These are phyloP conservation scores for Prunus mume DNA, from an alignment of 306 rosid species.

Conservation along the genomic window DNA sequence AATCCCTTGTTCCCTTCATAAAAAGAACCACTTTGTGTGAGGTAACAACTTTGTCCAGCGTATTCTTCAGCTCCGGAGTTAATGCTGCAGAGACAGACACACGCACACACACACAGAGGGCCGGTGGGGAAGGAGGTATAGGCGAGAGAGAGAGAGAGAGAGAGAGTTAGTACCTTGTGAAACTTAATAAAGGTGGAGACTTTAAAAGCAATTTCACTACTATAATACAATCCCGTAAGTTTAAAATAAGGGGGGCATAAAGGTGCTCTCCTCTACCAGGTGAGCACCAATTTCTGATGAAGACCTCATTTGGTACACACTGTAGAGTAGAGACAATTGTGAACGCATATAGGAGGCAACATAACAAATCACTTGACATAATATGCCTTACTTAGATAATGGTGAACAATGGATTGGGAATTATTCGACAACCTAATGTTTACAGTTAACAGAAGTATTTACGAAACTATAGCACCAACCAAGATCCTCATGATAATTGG, in stretches of 20 bases:
- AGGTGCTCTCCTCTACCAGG: background rate
- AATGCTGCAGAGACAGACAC: slow-evolving; percentile 48
- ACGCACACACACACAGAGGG: background rate
- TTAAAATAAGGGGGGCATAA: background rate
- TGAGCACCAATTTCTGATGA: background rate
- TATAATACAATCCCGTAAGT: background rate
- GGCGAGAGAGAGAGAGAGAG: background rate
- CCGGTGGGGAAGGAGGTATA: background rate
- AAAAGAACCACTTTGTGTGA: slow-evolving; percentile 80
- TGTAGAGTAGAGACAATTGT: background rate
- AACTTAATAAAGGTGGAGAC: background rate
- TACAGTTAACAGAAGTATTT: background rate
- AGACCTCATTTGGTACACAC: background rate
- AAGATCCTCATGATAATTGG: background rate
- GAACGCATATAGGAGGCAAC: background rate
- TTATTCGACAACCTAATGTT: background rate
- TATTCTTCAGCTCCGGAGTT: slow-evolving; percentile 75
- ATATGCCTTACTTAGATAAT: background rate
- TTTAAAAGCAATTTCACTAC: background rate
- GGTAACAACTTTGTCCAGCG: slow-evolving; percentile 81
- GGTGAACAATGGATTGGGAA: background rate
- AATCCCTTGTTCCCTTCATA: slow-evolving; percentile 92
- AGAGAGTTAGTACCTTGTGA: background rate
- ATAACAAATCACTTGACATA: background rate
- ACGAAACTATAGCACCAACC: background rate